A percentile compares a stretch with the other conserved stretches of the same genome.
phyloP scores from a whole-genome alignment of 2,329 filamentous ascomycete species.

The Pleoardoris graminearum region DNA sequence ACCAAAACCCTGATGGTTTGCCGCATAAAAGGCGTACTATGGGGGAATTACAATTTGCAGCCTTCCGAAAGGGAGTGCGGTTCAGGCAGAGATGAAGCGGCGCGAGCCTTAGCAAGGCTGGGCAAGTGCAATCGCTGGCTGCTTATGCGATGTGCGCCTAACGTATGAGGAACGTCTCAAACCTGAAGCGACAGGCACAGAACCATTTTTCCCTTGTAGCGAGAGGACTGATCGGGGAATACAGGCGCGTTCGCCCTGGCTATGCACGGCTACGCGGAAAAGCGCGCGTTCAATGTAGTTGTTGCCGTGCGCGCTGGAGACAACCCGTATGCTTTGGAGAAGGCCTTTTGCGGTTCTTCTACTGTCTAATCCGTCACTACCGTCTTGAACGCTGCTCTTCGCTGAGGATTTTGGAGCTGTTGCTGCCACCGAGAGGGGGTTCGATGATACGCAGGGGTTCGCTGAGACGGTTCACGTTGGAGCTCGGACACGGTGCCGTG shows the following conservation, averaged over 20 bases:
- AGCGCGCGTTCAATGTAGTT: constrained; percentile 12
- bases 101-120: constrained; percentile 27
- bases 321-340: no score
- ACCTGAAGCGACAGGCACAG: constrained; percentile 44
- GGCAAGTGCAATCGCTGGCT: constrained; percentile 19
- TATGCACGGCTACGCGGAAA: constrained; percentile 31
- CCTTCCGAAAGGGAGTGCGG: constrained; percentile 20
- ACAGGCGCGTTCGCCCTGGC: constrained; percentile 20
- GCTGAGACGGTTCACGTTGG: constrained; percentile 43
- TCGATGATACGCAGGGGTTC: constrained; percentile 33
- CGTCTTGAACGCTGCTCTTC: constrained; percentile 1
- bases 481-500: constrained; percentile 20
- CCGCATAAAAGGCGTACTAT: constrained; percentile 32
- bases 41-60: constrained; percentile 32
- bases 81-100: constrained; percentile 29
- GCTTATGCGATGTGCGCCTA: constrained; percentile 37
- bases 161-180: constrained; percentile 47
- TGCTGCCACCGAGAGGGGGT: constrained; percentile 4
- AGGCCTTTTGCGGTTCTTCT: background rate
- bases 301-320: background rate
- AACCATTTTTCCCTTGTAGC: constrained; percentile 38
- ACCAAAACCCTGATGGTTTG: constrained; percentile 33
- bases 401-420: background rate
- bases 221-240: constrained; percentile 22
- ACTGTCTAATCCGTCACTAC: constrained; percentile 1